Evolutionary conservation across 1,284 basidiomycete genomes (phyloP).

Genomic region (Ustilago xerochloae): DNA sequence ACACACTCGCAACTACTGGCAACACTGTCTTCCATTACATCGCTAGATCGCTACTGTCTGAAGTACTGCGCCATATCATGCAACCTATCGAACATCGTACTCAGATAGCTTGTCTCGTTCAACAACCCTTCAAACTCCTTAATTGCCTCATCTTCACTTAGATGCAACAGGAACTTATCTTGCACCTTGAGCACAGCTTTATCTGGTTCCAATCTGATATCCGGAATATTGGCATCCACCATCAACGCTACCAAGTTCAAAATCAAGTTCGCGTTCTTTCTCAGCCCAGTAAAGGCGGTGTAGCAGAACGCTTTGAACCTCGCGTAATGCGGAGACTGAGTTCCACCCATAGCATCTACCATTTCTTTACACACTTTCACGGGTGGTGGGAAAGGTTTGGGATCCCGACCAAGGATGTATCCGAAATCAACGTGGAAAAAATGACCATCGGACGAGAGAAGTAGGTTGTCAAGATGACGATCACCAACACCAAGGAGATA

Average conservation of each 20-base stretch:
- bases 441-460: constrained; percentile 89
- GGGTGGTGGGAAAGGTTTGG: constrained; percentile 96
- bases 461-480: constrained; percentile 93
- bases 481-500: constrained; percentile 97
- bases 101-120: constrained; percentile 94
- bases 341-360: constrained; percentile 98
- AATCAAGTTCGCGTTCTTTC: constrained; percentile 94
- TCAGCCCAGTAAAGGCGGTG: constrained; percentile 92
- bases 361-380: constrained; percentile 99
- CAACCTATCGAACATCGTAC: constrained; percentile 77
- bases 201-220: constrained; percentile 83
- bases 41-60: constrained; percentile 33
- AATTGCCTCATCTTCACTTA: constrained; percentile 79
- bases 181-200: constrained; percentile 79
- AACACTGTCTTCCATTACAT: background rate
- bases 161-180: constrained; percentile 93
- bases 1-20: background rate
- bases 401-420: constrained; percentile 96
- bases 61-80: constrained; percentile 68
- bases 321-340: constrained; percentile 79
- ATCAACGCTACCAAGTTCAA: constrained; percentile 95
- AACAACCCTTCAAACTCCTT: constrained; percentile 93
- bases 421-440: constrained; percentile 88
- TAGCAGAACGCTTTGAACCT: constrained; percentile 96
- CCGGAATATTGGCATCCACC: constrained; percentile 97